phyloP scores from a whole-genome alignment of 148 eudicot species.

The Oxyria digyna region DNA sequence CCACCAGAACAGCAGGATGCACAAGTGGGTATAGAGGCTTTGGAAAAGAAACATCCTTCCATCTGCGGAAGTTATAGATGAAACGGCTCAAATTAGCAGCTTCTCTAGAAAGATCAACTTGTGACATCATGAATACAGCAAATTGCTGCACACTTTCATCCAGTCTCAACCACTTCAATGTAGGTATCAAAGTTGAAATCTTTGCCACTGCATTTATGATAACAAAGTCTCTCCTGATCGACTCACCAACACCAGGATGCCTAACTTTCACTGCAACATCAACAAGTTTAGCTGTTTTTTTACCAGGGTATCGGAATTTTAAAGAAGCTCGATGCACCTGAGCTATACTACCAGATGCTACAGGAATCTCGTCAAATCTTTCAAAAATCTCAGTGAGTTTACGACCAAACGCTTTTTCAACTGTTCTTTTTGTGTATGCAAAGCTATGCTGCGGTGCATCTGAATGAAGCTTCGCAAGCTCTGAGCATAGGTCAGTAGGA shows the following conservation, averaged over 20 bases:
- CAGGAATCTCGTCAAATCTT: constrained; percentile 71
- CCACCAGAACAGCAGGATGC: constrained; percentile 59
- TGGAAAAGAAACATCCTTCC: constrained; percentile 58
- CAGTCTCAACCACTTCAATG: constrained; percentile 49
- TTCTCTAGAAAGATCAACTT: constrained; percentile 67
- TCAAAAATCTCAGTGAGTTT: constrained; percentile 75
- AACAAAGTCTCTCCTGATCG: constrained; percentile 47
- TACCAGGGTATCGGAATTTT: constrained; percentile 37
- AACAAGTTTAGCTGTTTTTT: constrained; percentile 24
- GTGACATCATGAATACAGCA: constrained; percentile 60
- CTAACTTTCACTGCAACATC: constrained; percentile 61
- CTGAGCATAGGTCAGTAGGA: constrained; percentile 65
- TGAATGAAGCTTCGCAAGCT: constrained; percentile 78
- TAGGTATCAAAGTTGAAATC: constrained; percentile 35
- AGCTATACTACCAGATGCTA: constrained; percentile 95
- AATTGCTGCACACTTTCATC: constrained; percentile 60
- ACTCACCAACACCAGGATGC: constrained; percentile 61
- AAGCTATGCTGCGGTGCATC: constrained; percentile 93
- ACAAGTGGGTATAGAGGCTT: constrained; percentile 56
- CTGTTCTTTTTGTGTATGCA: constrained; percentile 66
- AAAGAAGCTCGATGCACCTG: constrained; percentile 86
- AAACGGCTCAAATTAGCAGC: constrained; percentile 64
- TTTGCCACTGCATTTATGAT: constrained; percentile 41
- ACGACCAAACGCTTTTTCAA: constrained; percentile 84
- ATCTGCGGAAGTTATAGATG: constrained; percentile 43